A percentile compares a stretch with the other conserved stretches of the same genome.
Conservation (phyloP, 345 rosid species). For the Fremontodendron californicum region DNA sequence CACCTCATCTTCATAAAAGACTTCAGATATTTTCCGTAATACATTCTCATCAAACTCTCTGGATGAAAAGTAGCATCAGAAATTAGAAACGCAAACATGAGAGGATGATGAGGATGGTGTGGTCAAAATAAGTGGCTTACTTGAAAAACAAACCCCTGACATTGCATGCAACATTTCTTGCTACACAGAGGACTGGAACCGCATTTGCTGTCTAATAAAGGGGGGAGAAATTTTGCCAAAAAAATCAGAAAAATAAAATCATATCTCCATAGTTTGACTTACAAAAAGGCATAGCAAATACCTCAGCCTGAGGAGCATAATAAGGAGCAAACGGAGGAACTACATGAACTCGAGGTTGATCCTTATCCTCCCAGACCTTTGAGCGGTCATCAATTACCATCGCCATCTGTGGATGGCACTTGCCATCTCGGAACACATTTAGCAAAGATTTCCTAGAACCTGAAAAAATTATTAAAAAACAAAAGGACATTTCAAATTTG, state of each 20-base stretch:
- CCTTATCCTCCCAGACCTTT: conserved; percentile 98
- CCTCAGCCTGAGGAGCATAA: conserved; percentile 99
- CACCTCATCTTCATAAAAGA: conserved; percentile 80
- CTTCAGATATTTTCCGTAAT: conserved; percentile 64
- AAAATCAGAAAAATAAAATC: conserved; percentile 13
- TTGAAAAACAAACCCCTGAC: conserved; percentile 92
- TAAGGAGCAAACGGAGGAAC: conserved; percentile 90
- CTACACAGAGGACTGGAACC: conserved; percentile 89
- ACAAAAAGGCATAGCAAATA: conserved; percentile 23
- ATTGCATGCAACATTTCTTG: conserved; percentile 99
- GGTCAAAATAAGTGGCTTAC: conserved; percentile 47
- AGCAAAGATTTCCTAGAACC: conserved; percentile 80
- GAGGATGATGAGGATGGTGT: too few species aligned
- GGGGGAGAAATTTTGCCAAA: neutral
- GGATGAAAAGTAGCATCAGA: conserved; percentile 23
- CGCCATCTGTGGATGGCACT: conserved; percentile 98
- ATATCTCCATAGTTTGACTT: conserved; percentile 4
- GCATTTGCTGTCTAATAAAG: conserved; percentile 66
- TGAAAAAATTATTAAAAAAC: conserved; percentile 20
- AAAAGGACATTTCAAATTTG: conserved; percentile 5
- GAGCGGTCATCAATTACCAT: conserved; percentile 96
- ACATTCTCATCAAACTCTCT: conserved; percentile 97
- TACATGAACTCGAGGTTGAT: conserved; percentile 94
- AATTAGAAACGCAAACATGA: conserved; percentile 14
- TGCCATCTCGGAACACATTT: conserved; percentile 78